Evolutionary conservation across 2,329 filamentous ascomycete genomes (phyloP).

Genomic region (Phialophora expanda): DNA sequence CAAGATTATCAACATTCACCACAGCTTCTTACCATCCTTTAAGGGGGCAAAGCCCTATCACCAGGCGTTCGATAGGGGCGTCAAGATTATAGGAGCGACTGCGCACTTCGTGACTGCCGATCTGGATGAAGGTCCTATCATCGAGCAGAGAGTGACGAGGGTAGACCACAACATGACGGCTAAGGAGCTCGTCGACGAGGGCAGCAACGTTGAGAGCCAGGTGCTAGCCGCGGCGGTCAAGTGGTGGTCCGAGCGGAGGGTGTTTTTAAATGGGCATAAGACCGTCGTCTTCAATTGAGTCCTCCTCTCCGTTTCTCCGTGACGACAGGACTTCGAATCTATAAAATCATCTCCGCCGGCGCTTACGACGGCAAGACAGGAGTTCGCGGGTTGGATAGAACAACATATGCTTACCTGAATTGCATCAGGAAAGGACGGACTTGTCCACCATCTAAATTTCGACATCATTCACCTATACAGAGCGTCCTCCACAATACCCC

Average conservation of each 20-base stretch:
- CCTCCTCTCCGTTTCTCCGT: background rate
- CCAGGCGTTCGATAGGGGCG: constrained; percentile 82
- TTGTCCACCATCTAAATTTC: constrained; percentile 6
- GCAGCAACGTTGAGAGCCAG: constrained; percentile 82
- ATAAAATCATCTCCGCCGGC: background rate
- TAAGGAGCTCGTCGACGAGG: constrained; percentile 77
- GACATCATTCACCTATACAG: background rate
- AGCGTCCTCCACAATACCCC: background rate
- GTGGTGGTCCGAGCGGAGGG: constrained; percentile 78
- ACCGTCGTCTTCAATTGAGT: constrained; percentile 73
- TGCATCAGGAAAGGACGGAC: background rate
- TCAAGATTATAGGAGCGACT: constrained; percentile 86
- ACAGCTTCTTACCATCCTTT: constrained; percentile 83
- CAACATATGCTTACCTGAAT: background rate
- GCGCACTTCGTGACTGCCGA: constrained; percentile 87
- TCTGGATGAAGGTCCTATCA: constrained; percentile 84
- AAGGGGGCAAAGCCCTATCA: constrained; percentile 89
- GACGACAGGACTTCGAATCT: background rate
- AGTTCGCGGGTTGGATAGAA: background rate
- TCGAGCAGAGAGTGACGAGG: constrained; percentile 79
- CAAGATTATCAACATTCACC: constrained; percentile 90
- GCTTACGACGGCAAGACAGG: background rate
- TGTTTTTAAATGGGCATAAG: constrained; percentile 79
- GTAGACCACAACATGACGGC: constrained; percentile 78
- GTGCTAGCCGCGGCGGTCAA: constrained; percentile 81